Evolutionary conservation across 805 yeast genomes (phyloP), one percentile per base, ranked within the genome.

Genomic region (Schizosaccharomyces octosporus): DNA sequence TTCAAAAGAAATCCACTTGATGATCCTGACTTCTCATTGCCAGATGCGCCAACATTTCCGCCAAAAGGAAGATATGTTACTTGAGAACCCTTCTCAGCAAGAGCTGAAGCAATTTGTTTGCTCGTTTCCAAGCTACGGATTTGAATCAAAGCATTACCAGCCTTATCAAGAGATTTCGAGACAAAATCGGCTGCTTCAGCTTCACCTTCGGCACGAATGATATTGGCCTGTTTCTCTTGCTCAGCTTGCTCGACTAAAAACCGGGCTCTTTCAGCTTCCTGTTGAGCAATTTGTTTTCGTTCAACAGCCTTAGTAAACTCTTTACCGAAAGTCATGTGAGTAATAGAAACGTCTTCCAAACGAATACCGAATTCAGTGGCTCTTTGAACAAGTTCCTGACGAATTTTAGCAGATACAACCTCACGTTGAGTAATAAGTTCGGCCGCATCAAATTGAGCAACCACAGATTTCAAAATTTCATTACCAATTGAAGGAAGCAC

Each of bases 301-400:
- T 93, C 98, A 63, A 93, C 98, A 42, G 98, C 97, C 73, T 86
- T 89, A 62, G 98, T 93, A 76, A 93, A 93, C 71, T 93, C 98
- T 65, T 79, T 80, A 61, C 98, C 97, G 72, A 93, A 93, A 0
- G 97, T 87, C 87, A 93, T 83, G 74, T 93, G 98, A 17, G 98
- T 93, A 66, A 93, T 93, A 31, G 96, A 86, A 61, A 93, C 98
- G 73, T 93, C 98, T 73, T 93, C 98, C 66, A 93, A 79, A 70
- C 79, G 84, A 70, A 93, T 89, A 73, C 85, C 80, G 76, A 93
- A 93, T 73, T 93, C 97, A 63, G 73, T 72, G 15, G 97, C 95
- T 69, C 98, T 80, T 65, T 76, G 75, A 60, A 85, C 78, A 65
- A 93, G 79, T 71, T 93, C 98, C 68, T 81, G 83, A 71, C 95